A percentile compares a stretch with the other conserved stretches of the same genome.
phyloP scores from a whole-genome alignment of 805 yeast species.

The Metschnikowia similis region DNA sequence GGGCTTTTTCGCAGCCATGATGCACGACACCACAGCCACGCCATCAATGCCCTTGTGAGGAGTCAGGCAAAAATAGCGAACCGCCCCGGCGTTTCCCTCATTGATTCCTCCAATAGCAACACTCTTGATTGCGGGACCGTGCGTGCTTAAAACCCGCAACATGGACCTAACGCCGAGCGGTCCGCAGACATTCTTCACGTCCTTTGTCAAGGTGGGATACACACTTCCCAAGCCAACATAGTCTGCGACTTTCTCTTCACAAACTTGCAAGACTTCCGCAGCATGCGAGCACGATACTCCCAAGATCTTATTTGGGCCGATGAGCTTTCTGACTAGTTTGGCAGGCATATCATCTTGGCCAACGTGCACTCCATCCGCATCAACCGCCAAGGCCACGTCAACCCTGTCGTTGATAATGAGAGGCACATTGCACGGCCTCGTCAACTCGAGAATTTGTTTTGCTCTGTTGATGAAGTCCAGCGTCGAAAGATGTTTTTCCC shows the following conservation, averaged over 20 bases:
- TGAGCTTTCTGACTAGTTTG: constrained; percentile 49
- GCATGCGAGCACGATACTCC: constrained; percentile 71
- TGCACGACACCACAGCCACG: constrained; percentile 84
- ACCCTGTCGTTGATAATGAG: constrained; percentile 80
- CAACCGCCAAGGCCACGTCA: constrained; percentile 85
- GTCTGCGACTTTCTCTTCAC: constrained; percentile 53
- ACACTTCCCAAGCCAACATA: constrained; percentile 85
- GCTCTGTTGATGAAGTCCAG: constrained; percentile 65
- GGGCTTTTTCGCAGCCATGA: constrained; percentile 63
- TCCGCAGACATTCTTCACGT: constrained; percentile 46
- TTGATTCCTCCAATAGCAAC: constrained; percentile 83
- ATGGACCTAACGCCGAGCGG: constrained; percentile 59
- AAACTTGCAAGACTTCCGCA: constrained; percentile 51
- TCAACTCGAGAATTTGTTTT: constrained; percentile 52
- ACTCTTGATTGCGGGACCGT: constrained; percentile 41
- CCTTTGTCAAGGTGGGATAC: constrained; percentile 69
- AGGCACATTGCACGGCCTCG: constrained; percentile 60
- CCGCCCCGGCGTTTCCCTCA: constrained; percentile 54
- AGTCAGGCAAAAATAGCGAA: constrained; percentile 46
- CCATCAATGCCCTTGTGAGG: constrained; percentile 61
- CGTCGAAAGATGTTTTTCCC: constrained; percentile 75
- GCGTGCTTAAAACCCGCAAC: constrained; percentile 39
- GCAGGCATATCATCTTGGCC: constrained; percentile 88
- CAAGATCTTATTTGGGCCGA: constrained; percentile 71
- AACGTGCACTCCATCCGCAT: constrained; percentile 88